Conservation (phyloP, 2,329 filamentous ascomycete genomes). For the Hypoxylon sp. region DNA sequence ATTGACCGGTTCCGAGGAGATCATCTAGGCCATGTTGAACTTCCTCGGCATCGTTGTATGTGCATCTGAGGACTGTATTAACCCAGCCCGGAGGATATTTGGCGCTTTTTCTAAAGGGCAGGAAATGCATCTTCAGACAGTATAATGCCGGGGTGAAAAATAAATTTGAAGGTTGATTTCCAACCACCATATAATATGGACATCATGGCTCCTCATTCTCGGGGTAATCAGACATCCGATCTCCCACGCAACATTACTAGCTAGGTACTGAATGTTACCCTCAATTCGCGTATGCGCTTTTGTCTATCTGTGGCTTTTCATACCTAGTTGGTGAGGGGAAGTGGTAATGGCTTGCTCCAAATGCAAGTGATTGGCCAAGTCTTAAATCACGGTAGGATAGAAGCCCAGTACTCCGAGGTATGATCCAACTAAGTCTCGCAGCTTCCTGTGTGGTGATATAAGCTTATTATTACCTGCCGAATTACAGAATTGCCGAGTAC, state of each 20-base stretch:
- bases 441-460: constrained; percentile 3
- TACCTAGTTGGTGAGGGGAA: constrained; percentile 5
- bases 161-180: no score
- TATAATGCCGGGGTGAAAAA: no score
- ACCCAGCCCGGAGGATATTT: constrained; percentile 4
- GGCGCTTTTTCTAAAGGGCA: no score
- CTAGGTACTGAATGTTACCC: constrained; percentile 10
- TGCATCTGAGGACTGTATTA: constrained; percentile 8
- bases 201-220: no score
- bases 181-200: no score
- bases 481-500: constrained; percentile 15
- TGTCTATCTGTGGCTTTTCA: neutral
- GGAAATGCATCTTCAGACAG: no score
- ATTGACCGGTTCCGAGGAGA: constrained; percentile 4
- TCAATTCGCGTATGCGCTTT: neutral
- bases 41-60: constrained; percentile 13
- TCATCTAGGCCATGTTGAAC: constrained; percentile 9
- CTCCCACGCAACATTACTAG: neutral
- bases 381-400: neutral
- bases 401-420: no score
- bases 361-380: constrained; percentile 6
- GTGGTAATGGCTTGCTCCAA: constrained; percentile 5
- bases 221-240: no score
- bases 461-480: constrained; percentile 4
- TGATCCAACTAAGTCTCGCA: no score